These are phyloP conservation scores for Lasiosphaeria hispida DNA, from an alignment of 495 filamentous ascomycete genomes.

Conservation along the genomic window DNA sequence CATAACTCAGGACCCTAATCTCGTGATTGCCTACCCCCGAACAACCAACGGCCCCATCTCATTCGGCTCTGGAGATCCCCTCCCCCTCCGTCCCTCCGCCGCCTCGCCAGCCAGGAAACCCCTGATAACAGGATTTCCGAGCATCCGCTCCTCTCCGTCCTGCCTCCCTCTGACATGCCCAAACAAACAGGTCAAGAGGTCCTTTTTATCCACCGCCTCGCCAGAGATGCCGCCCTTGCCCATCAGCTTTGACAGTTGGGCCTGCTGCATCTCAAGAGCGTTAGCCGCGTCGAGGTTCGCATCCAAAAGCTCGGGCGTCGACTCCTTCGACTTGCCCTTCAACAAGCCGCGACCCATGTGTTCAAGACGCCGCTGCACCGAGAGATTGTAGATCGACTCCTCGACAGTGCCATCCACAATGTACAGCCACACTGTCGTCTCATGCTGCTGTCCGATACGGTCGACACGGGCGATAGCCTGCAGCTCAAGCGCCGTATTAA, in stretches of 20 bases:
- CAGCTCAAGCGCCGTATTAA: conserved; percentile 89
- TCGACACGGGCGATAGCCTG: conserved; percentile 94
- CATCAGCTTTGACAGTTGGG: conserved; percentile 63
- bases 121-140: conserved; percentile 17
- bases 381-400: conserved; percentile 82
- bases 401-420: conserved; percentile 85
- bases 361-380: conserved; percentile 69
- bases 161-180: conserved; percentile 45
- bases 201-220: conserved; percentile 73
- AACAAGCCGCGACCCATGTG: conserved; percentile 58
- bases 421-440: conserved; percentile 95
- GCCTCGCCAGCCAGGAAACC: conserved; percentile 33
- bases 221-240: conserved; percentile 68
- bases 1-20: no score
- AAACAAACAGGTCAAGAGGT: conserved; percentile 91
- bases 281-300: conserved; percentile 78
- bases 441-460: conserved; percentile 82
- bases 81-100: conserved; percentile 23
- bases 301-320: conserved; percentile 36
- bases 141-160: conserved; percentile 13
- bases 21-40: no score
- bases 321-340: conserved; percentile 36
- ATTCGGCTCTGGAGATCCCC: no score
- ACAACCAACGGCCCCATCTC: no score
- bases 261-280: conserved; percentile 73